Base-by-base conservation (phyloP, 225 moss, liverwort and hornwort species). In the Sphagnum contortum region DNA sequence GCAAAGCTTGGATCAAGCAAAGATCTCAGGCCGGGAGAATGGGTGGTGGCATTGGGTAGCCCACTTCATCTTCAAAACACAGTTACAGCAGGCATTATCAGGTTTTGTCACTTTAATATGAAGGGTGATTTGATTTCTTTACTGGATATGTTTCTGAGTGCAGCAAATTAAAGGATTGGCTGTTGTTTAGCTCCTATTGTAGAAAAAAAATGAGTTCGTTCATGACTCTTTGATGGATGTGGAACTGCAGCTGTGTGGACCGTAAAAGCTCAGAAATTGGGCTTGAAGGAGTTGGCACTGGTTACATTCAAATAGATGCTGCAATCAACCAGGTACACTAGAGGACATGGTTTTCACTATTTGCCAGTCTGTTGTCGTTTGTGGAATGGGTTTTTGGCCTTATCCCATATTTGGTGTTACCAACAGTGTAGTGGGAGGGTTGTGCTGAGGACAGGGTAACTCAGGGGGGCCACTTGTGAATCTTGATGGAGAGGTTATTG, bases 31-130 rank as follows among this genome's bases (percentile, higher is more conserved):
- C 88, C 90, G 67, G 95, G 92, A 74, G 95, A 95, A 73, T 90
- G 86, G 89, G 95, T 95, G 75, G 75, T 95, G 80, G 92, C 95
- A 65, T 72, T 95, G 67, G 95, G 92, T 71, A 95, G 95, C 79
- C 95, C 95, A 73, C 77, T 90, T 70, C 88, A 87, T 83, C 84
- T 95, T 72, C 89, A 89, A 69, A 95, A 95, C 72, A 83, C 95
- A 45, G 90, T 95, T 47, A 95, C 95, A 51, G 92, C 84, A 72
- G 92, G 95, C 50, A 95, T 95, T 70, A 87, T 95, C 69, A 92
- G 95, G 92, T 95, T 72, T 29, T 29, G 29, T 29, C 29, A 29
- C 29, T 29, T 29, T 29, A 29, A 29, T 29, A 29, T 29, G 29
- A 29, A 29, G 29, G 29, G 29, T 29, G 29, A 29, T 29, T 29